Percentiles rank a stretch among this genome's conserved stretches.
Evolutionary conservation across 768 basidiomycete species (phyloP).

Genomic region (Ramaria rubella): DNA sequence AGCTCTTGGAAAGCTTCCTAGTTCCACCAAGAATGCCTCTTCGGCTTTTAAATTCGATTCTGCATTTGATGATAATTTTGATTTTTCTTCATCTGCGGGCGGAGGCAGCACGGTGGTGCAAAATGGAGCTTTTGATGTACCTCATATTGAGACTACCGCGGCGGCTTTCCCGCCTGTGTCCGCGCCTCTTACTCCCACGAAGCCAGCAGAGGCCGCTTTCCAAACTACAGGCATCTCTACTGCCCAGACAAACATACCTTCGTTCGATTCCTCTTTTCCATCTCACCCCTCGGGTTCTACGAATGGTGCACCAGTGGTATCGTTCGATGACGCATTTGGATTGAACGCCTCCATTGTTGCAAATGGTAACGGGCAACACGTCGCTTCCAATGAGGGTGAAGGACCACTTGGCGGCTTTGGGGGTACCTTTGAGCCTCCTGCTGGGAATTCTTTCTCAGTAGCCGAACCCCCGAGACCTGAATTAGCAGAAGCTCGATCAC

Average conservation of each 20-base stretch:
- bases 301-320: slow-evolving; percentile 23
- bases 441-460: slow-evolving; percentile 18
- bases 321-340: slow-evolving; percentile 55
- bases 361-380: slow-evolving; percentile 35
- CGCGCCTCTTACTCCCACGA: slow-evolving; percentile 36
- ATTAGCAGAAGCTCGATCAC: slow-evolving; percentile 27
- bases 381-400: slow-evolving; percentile 28
- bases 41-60: slow-evolving; percentile 57
- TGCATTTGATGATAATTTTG: slow-evolving; percentile 60
- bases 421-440: neutral
- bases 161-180: slow-evolving; percentile 18
- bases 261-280: slow-evolving; percentile 10
- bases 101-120: no score
- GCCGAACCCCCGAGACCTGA: neutral
- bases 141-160: slow-evolving; percentile 10
- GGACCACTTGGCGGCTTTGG: neutral
- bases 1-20: slow-evolving; percentile 53
- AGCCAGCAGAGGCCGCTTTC: slow-evolving; percentile 32
- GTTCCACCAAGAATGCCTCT: slow-evolving; percentile 24
- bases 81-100: slow-evolving; percentile 42
- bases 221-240: slow-evolving; percentile 13
- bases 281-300: no score
- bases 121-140: no score
- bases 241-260: slow-evolving; percentile 9
- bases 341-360: slow-evolving; percentile 30